These are phyloP conservation scores for Aspergillus awamori DNA, from an alignment of 2,329 filamentous ascomycete genomes.

Conservation along the genomic window DNA sequence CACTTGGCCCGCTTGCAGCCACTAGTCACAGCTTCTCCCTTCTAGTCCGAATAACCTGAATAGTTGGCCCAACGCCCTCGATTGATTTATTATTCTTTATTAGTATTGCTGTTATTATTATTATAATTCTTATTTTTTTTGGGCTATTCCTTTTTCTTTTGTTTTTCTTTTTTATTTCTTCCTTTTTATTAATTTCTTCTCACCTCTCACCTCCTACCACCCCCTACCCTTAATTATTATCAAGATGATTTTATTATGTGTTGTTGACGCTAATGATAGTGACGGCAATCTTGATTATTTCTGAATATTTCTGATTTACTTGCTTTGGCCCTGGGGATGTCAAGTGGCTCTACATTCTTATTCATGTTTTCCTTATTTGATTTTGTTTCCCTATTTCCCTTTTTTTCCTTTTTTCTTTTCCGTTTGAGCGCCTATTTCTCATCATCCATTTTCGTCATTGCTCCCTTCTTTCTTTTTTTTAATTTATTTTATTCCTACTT, in stretches of 20 bases:
- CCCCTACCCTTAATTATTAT: too few relatives aligned
- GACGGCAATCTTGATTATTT: too few relatives aligned
- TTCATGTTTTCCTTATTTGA: conserved; percentile 6
- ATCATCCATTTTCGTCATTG: conserved; percentile 9
- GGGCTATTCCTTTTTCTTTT: background rate
- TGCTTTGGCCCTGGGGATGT: too few relatives aligned
- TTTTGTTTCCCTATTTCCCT: background rate
- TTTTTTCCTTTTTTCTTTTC: background rate
- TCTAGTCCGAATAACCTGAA: conserved; percentile 37
- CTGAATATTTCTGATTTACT: too few relatives aligned
- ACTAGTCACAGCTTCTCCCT: conserved; percentile 35
- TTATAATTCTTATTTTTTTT: conserved; percentile 1
- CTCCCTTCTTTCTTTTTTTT: conserved; percentile 10
- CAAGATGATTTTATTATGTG: too few relatives aligned
- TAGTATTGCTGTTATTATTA: background rate
- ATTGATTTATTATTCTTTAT: background rate
- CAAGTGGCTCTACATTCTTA: background rate
- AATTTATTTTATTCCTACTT: conserved; percentile 7
- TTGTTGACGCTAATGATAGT: too few relatives aligned
- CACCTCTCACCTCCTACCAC: background rate
- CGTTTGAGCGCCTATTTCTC: background rate
- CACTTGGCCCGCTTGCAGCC: conserved; percentile 33
- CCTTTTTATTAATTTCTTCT: too few relatives aligned
- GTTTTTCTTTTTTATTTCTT: background rate
- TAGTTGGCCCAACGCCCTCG: conserved; percentile 11